Evolutionary conservation across 1,284 basidiomycete species (phyloP), one percentile per base, ranked within the genome.

Genomic region (Irpex lacteus): DNA sequence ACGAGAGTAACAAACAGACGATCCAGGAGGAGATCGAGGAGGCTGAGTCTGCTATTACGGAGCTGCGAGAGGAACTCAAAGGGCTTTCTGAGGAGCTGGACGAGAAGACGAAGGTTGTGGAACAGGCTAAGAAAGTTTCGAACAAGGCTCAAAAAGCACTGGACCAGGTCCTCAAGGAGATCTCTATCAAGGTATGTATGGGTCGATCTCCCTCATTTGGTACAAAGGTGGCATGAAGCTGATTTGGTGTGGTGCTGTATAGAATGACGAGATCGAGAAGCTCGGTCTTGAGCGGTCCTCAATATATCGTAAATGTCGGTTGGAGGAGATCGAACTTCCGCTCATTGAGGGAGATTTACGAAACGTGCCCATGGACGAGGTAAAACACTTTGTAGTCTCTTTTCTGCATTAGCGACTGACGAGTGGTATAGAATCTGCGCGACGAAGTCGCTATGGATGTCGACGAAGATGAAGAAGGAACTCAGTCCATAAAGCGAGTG

Each of bases 231-330:
- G 32, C 32, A 1, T 34, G 32, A 1, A 0, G 44, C 64, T 66
- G 60, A n/a, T n/a, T n/a, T n/a, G 67, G 61, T 57, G 53, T n/a
- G 54, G 32, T 32, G 36, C 3, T 11, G 0, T 18, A 47, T 65
- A 95, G 93, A 98, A 97, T 71, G 95, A 97, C 74, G 91, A 96
- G 71, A 98, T 98, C 65, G 95, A 96, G 76, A 94, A 94, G 71
- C 78, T 93, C 9, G 92, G 89, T 0, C 82, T 95, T 18, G 96
- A 98, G 71, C 84, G 98, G 32, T 93, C 95, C 18, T 82, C 88
- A 0, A 86, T 95, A 62, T 99, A 98, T 75, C 86, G 96, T 19
- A 91, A 92, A 71, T 98, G 97, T 77, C 88, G 95, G 66, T 81
- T 99, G 47, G 98, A 99, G 71, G 96, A 98, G 72, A 92, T 99